Base-by-base conservation (phyloP, 2,329 filamentous ascomycete species). In the Anthostomella pinea region DNA sequence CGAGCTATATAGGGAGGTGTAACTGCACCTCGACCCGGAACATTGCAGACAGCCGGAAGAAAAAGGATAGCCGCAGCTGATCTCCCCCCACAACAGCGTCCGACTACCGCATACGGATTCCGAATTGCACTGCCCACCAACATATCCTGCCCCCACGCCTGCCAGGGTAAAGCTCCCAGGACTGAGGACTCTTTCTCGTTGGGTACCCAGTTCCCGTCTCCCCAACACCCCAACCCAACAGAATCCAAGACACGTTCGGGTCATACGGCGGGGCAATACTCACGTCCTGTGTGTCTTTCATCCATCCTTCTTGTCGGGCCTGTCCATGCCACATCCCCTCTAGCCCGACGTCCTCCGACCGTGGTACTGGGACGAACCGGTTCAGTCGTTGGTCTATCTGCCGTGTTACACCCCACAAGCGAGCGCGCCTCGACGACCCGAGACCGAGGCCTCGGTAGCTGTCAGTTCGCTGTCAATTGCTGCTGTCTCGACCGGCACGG, bases 51-150 rank as follows among this genome's bases (percentile, higher is more conserved):
- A 48, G 38, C 47, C 47, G 46, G 33, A 38, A 41, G 45, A 39
- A 43, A 41, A 47, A 49, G 47, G 47, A 45, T 49, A 49, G 45
- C 47, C 45, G 47, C 47, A 49, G 39, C 41, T 40, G 33, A 26
- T 43, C 35, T 22, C 37, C 47, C 26, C 44, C 46, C 46, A 38
- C 21, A 38, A 49, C 39, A 22, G 36, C 41, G 30, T 32, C 44
- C 34, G 27, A 43, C 35, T 35, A 31, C 39, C 38, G 31, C 41
- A 24, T 13, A 32, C n/a, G n/a, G n/a, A n/a, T n/a, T n/a, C n/a
- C n/a, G n/a, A n/a, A n/a, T n/a, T n/a, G n/a, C n/a, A n/a, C n/a
- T n/a, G n/a, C n/a, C n/a, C n/a, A n/a, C n/a, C n/a, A n/a, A n/a
- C n/a, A n/a, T n/a, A n/a, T n/a, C n/a, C n/a, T n/a, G n/a, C n/a